Evolutionary conservation across 2,329 filamentous ascomycete species (phyloP).

Genomic region (Pseudogymnoascus sp.): DNA sequence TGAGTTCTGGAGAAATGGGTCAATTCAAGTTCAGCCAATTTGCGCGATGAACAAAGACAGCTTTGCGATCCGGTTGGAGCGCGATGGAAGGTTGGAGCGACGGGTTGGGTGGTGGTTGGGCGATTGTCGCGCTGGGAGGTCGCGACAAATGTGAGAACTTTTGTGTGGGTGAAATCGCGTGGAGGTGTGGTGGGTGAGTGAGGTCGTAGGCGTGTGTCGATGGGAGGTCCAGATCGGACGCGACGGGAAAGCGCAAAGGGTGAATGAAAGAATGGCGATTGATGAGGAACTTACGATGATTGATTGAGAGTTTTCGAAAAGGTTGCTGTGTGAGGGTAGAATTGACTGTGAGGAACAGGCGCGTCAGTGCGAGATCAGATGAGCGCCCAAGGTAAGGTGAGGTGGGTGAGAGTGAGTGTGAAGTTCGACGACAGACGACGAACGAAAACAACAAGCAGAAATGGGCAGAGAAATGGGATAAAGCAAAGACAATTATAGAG

Average conservation of each 20-base stretch:
- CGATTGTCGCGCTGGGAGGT: neutral
- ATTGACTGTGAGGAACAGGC: neutral
- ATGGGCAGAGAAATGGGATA: neutral
- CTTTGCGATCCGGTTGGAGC: neutral
- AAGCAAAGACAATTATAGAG: neutral
- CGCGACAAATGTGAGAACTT: neutral
- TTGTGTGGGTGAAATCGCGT: neutral
- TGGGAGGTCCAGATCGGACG: neutral
- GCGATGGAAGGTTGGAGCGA: neutral
- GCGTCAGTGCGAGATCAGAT: neutral
- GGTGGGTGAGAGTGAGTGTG: neutral
- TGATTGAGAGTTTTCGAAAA: neutral
- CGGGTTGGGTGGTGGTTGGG: neutral
- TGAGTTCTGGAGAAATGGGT: constrained; percentile 1
- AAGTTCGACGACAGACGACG: neutral
- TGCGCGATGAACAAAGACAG: neutral
- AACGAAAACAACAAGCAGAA: neutral
- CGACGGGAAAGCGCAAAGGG: neutral
- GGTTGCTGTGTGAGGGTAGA: neutral
- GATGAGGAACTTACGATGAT: neutral
- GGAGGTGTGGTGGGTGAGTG: neutral
- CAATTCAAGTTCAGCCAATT: constrained; percentile 9
- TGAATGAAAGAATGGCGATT: neutral
- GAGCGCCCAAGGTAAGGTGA: neutral
- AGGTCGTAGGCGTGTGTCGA: too few species aligned